Conservation (phyloP, 495 filamentous ascomycete genomes). For the Immersiella caudata region DNA sequence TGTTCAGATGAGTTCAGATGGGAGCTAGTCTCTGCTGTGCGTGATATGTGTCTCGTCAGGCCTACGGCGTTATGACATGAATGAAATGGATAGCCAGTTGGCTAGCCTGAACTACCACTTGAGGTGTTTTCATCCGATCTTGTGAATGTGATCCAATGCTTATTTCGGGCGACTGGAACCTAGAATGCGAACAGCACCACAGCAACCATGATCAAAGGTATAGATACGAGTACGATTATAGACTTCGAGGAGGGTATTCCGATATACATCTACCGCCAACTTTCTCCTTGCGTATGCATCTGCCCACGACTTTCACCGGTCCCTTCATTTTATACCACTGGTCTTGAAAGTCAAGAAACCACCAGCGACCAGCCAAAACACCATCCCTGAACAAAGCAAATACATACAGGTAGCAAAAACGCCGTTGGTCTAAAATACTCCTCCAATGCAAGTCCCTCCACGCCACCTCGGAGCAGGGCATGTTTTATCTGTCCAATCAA, state of each 20-base stretch:
- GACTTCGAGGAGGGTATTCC: conserved; percentile 18
- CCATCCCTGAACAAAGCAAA: conserved; percentile 5
- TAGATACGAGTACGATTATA: neutral
- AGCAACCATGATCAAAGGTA: neutral
- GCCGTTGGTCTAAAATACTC: neutral
- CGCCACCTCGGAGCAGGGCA: neutral
- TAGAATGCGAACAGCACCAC: neutral
- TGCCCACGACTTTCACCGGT: neutral
- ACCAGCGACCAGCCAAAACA: neutral
- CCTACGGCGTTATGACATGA: neutral
- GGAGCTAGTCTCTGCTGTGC: conserved; percentile 8
- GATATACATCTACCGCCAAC: conserved; percentile 2
- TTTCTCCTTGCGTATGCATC: neutral
- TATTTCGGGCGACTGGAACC: neutral
- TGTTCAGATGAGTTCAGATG: conserved; percentile 46
- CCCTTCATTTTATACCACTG: neutral
- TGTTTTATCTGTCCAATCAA: neutral
- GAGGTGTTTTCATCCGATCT: neutral
- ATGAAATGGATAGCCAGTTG: conserved; percentile 2
- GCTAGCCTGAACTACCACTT: neutral
- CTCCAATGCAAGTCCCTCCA: neutral
- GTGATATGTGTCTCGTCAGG: conserved; percentile 12
- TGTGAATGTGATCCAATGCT: neutral
- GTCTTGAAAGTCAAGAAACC: neutral
- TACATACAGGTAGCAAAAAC: conserved; percentile 1